phyloP scores from a whole-genome alignment of 192 early-diverging fungal genomes.

The Pecoramyces ruminantium region DNA sequence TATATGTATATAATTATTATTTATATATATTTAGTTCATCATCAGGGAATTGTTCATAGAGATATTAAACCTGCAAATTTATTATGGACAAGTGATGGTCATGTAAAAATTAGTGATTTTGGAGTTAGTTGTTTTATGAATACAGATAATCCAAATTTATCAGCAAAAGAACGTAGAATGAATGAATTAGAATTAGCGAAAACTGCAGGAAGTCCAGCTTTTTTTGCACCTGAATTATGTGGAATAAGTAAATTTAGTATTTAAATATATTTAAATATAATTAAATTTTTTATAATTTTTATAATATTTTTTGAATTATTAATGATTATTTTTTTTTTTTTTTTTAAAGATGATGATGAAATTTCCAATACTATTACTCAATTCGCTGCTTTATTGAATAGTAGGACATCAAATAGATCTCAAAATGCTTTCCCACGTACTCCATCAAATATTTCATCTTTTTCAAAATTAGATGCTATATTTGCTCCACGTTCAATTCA shows the following conservation, averaged over 20 bases:
- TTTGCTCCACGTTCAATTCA: not conserved
- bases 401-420: not conserved
- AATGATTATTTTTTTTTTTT: too few relatives aligned
- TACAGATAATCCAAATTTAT: not conserved
- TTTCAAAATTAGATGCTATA: not conserved
- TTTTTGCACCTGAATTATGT: slow-evolving; percentile 97
- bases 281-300: too few relatives aligned
- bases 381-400: not conserved
- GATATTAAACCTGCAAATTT: slow-evolving; percentile 98
- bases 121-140: slow-evolving; percentile 76
- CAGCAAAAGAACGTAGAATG: not conserved
- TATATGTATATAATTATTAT: too few relatives aligned
- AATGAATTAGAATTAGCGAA: slow-evolving; percentile 78
- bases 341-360: not conserved
- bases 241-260: slow-evolving; percentile 23
- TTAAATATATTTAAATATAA: too few relatives aligned
- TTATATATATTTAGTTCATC: slow-evolving; percentile 63
- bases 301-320: too few relatives aligned
- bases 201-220: slow-evolving; percentile 90
- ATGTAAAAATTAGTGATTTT: slow-evolving; percentile 97
- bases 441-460: not conserved
- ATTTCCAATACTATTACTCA: not conserved
- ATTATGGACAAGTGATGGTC: slow-evolving; percentile 48
- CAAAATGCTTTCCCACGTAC: not conserved
- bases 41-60: slow-evolving; percentile 87